Evolutionary conservation across 1,284 basidiomycete genomes (phyloP).

Genomic region (Boletellus dicymbophilus): DNA sequence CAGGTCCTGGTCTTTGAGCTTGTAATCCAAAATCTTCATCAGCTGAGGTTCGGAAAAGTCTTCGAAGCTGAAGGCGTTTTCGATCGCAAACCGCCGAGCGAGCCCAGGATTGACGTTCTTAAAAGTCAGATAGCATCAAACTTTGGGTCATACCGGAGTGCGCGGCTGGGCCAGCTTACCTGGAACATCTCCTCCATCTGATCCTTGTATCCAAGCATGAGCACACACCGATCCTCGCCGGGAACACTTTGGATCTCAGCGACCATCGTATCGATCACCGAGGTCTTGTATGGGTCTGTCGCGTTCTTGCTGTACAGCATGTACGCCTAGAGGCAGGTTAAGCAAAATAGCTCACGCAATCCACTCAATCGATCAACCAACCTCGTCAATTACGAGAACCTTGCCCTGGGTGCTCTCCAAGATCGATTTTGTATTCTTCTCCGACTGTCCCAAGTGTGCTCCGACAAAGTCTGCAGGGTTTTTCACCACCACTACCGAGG

Average conservation of each 20-base stretch:
- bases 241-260: constrained; percentile 69
- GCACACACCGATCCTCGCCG: constrained; percentile 68
- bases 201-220: constrained; percentile 63
- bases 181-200: constrained; percentile 74
- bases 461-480: constrained; percentile 70
- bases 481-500: constrained; percentile 54
- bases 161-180: constrained; percentile 34
- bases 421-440: constrained; percentile 63
- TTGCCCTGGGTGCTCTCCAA: constrained; percentile 59
- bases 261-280: constrained; percentile 72
- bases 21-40: constrained; percentile 50
- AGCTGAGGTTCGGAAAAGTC: constrained; percentile 60
- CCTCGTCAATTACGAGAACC: constrained; percentile 71
- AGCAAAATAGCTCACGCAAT: neutral
- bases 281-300: constrained; percentile 56
- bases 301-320: constrained; percentile 54
- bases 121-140: constrained; percentile 5
- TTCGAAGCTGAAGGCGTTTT: constrained; percentile 66
- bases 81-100: constrained; percentile 62
- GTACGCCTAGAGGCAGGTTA: constrained; percentile 49
- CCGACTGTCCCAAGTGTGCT: constrained; percentile 54
- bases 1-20: constrained; percentile 58
- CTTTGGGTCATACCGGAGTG: too few relatives aligned
- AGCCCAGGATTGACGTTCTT: constrained; percentile 74
- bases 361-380: constrained; percentile 29